phyloP scores from a whole-genome alignment of 768 basidiomycete genomes.

The Agaricus blazei region DNA sequence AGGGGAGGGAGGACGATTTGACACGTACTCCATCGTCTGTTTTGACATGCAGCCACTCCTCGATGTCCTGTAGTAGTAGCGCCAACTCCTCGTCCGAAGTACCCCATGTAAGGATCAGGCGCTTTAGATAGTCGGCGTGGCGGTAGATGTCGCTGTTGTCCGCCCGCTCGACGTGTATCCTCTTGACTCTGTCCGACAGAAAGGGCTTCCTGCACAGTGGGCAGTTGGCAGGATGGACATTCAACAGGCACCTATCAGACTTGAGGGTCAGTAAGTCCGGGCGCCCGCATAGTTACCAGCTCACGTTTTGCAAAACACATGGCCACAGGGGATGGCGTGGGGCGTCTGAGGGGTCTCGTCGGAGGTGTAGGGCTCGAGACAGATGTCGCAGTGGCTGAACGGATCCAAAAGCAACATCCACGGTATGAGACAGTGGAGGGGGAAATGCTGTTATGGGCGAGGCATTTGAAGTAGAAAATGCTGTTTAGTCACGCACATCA shows the following conservation, averaged over 20 bases:
- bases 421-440: not conserved
- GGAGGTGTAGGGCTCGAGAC: conserved; percentile 59
- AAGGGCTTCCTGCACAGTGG: conserved; percentile 66
- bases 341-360: conserved; percentile 47
- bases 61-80: conserved; percentile 41
- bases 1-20: conserved; percentile 17
- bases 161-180: conserved; percentile 57
- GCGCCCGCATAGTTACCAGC: conserved; percentile 18
- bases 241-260: conserved; percentile 45
- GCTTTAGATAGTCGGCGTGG: conserved; percentile 32
- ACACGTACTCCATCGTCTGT: conserved; percentile 32
- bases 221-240: conserved; percentile 47
- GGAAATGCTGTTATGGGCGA: not conserved
- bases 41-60: conserved; percentile 43
- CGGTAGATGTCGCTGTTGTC: conserved; percentile 30
- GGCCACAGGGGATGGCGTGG: conserved; percentile 72
- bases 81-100: conserved; percentile 28
- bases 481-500: not conserved
- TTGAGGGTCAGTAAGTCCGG: too few species aligned
- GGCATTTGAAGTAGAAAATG: conserved; percentile 1
- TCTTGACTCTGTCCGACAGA: conserved; percentile 52
- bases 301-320: conserved; percentile 68
- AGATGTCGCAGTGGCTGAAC: conserved; percentile 72
- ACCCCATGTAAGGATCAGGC: conserved; percentile 35
- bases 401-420: conserved; percentile 59